Conservation (phyloP, 163 green algal genomes). For the Coccomyxa subellipsoidea region DNA sequence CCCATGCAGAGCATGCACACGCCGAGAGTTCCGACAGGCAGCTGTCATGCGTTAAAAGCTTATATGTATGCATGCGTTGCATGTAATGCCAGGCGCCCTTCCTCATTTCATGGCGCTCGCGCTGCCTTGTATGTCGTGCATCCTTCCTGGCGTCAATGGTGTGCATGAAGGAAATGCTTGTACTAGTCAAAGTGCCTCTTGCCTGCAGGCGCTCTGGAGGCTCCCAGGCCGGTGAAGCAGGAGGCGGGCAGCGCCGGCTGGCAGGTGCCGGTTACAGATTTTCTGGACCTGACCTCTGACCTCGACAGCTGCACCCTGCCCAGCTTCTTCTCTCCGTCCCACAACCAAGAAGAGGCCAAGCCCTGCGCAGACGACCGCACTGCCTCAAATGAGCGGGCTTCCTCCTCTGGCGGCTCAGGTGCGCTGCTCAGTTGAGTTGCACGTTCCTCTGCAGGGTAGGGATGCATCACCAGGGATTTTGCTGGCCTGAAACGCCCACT, state of each 20-base stretch:
- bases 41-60: no score
- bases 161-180: background rate
- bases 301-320: background rate
- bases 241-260: background rate
- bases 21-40: no score
- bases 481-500: no score
- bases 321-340: background rate
- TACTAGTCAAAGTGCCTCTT: background rate
- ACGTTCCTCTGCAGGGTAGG: no score
- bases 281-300: background rate
- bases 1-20: no score
- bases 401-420: background rate
- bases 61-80: no score
- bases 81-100: no score
- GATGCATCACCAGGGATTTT: no score
- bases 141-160: no score
- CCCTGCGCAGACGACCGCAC: background rate
- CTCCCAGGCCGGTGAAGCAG: background rate
- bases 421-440: no score
- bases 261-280: background rate
- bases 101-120: no score
- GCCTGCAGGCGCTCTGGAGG: background rate
- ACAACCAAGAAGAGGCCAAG: background rate
- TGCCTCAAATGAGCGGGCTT: background rate
- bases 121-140: no score